phyloP scores from a whole-genome alignment of 1,139 yeast genomes.

The Saccharomyces uvarum region DNA sequence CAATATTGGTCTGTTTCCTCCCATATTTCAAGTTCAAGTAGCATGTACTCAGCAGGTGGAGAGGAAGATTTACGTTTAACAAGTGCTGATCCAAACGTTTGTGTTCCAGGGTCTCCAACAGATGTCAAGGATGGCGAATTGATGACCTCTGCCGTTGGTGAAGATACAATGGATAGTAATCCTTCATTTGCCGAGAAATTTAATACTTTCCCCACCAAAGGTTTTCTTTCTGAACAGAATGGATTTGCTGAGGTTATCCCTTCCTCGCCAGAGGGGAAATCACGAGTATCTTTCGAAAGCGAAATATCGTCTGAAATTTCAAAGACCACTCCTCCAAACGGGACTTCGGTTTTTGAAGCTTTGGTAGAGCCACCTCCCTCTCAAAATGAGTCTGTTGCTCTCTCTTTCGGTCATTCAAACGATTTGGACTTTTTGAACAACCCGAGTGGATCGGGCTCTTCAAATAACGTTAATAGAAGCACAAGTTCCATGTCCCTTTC shows the following conservation, averaged over 20 bases:
- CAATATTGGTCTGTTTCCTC: not conserved
- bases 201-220: not conserved
- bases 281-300: not conserved
- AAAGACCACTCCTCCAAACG: not conserved
- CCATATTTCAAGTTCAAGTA: not conserved
- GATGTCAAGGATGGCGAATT: not conserved
- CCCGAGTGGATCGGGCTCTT: not conserved
- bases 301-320: not conserved
- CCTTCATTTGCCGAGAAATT: not conserved
- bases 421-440: not conserved
- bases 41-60: not conserved
- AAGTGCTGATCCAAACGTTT: not conserved
- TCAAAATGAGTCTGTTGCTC: not conserved
- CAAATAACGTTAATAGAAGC: not conserved
- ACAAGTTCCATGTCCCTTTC: slow-evolving; percentile 22
- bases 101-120: not conserved
- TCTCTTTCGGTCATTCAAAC: not conserved
- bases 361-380: not conserved
- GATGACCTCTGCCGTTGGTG: not conserved
- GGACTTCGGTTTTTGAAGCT: not conserved
- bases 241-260: not conserved
- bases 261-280: not conserved
- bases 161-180: not conserved
- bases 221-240: not conserved
- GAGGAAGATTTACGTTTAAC: not conserved